A percentile compares a stretch with the other conserved stretches of the same genome.
Conservation (phyloP, 257 asterid species). For the Solanum ossicruentum region DNA sequence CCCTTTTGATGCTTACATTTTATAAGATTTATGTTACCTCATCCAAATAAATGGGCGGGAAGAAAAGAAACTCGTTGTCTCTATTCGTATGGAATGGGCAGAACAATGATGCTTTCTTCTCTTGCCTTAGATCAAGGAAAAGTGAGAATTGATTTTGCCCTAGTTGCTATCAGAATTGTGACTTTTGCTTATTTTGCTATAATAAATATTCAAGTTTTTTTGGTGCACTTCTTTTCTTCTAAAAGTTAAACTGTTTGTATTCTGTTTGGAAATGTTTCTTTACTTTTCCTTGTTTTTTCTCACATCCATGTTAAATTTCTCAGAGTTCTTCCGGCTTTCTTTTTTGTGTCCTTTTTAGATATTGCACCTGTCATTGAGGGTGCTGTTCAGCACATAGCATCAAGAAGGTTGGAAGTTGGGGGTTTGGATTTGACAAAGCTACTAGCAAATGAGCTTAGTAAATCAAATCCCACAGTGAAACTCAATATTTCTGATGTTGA, state of each 20-base stretch:
- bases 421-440: constrained; percentile 78
- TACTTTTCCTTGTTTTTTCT: background rate
- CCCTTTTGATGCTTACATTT: background rate
- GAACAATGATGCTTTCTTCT: background rate
- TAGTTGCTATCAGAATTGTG: background rate
- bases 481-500: constrained; percentile 57
- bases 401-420: constrained; percentile 85
- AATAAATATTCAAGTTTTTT: background rate
- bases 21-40: background rate
- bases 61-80: background rate
- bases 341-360: constrained; percentile 27
- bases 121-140: background rate
- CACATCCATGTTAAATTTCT: background rate
- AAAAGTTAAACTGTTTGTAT: background rate
- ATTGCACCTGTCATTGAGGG: constrained; percentile 97
- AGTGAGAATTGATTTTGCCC: background rate
- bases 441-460: constrained; percentile 47
- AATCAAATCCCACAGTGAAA: constrained; percentile 57
- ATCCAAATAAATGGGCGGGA: background rate
- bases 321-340: background rate
- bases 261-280: background rate
- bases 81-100: background rate
- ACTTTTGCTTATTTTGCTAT: background rate
- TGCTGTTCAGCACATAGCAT: constrained; percentile 93
- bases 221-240: background rate